Evolutionary conservation across 83 land plant genomes (phyloP).

Genomic region (Picea mariana): DNA sequence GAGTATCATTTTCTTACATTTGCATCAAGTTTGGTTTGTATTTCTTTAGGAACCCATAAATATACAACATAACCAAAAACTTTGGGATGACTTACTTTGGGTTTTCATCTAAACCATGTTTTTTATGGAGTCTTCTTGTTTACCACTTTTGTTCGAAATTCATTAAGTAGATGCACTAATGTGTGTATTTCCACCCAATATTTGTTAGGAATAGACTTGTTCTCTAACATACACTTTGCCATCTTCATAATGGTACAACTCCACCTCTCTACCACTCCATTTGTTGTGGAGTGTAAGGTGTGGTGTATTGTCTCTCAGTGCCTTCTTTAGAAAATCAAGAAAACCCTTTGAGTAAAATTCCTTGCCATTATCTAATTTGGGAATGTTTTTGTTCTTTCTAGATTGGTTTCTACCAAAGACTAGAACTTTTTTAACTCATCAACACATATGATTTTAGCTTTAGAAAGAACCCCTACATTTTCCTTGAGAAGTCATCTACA

Average conservation of each 20-base stretch:
- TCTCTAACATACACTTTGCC: not conserved
- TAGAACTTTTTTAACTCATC: not conserved
- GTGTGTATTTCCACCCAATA: not conserved
- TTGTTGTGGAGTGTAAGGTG: not conserved
- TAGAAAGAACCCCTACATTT: not conserved
- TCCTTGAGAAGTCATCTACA: conserved; percentile 1
- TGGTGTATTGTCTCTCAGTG: not conserved
- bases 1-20: not conserved
- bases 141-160: not conserved
- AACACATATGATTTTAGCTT: not conserved
- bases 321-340: not conserved
- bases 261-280: not conserved
- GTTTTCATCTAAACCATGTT: not conserved
- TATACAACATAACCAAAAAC: not conserved
- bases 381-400: not conserved
- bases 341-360: not conserved
- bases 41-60: not conserved
- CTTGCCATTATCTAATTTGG: not conserved
- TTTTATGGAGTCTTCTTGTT: not conserved
- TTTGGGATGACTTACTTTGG: not conserved
- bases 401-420: not conserved
- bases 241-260: not conserved
- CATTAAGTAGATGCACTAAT: not conserved
- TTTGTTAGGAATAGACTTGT: not conserved
- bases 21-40: not conserved